phyloP scores from a whole-genome alignment of 1,284 basidiomycete genomes.

The Leccinum griseonigrum region DNA sequence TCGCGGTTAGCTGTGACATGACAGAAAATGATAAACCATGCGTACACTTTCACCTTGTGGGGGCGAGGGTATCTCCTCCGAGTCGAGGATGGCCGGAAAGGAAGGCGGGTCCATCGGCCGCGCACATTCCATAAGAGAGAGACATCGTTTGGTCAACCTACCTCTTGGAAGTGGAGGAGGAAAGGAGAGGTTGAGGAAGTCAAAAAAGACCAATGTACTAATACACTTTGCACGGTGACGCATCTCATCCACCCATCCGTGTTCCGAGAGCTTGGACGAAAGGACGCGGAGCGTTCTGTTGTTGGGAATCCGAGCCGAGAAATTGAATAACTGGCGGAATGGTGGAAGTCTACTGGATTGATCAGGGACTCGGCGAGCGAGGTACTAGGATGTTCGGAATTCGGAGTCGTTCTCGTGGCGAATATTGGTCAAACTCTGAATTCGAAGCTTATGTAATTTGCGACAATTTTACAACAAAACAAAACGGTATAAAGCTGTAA shows the following conservation, averaged over 20 bases:
- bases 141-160: neutral
- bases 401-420: too few species aligned
- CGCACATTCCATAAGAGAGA: conserved; percentile 38
- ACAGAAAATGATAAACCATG: conserved; percentile 4
- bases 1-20: conserved; percentile 14
- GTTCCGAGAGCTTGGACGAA: conserved; percentile 52
- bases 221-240: conserved; percentile 54
- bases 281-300: conserved; percentile 48
- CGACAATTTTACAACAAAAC: too few species aligned
- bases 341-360: too few species aligned
- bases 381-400: too few species aligned
- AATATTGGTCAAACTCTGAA: too few species aligned
- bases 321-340: too few species aligned
- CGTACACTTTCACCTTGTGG: conserved; percentile 37
- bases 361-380: too few species aligned
- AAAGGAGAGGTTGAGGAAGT: neutral
- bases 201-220: too few species aligned
- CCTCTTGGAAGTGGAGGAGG: too few species aligned
- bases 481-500: too few species aligned
- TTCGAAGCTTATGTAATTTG: too few species aligned
- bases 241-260: conserved; percentile 59
- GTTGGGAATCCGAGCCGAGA: neutral
- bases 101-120: conserved; percentile 42
- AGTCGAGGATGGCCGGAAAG: conserved; percentile 37
- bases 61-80: conserved; percentile 34